These are phyloP conservation scores for Polygonum maritimum DNA, from an alignment of 148 eudicot species.

Conservation along the genomic window DNA sequence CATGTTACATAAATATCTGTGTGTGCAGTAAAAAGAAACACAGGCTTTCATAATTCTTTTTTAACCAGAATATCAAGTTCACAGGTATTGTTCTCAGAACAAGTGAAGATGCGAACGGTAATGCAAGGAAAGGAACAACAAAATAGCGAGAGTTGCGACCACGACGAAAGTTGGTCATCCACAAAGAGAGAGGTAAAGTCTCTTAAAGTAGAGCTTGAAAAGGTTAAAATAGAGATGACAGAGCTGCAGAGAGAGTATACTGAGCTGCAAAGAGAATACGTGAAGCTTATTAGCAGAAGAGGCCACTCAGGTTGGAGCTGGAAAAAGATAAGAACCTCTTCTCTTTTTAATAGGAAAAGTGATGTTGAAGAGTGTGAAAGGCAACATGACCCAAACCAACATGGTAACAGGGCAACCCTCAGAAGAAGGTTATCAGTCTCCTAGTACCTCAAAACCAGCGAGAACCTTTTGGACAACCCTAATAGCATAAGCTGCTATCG, in stretches of 20 bases:
- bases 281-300: slow-evolving; percentile 28
- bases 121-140: slow-evolving; percentile 38
- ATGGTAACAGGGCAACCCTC: slow-evolving; percentile 3
- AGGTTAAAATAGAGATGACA: slow-evolving; percentile 34
- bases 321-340: slow-evolving; percentile 38
- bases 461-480: neutral
- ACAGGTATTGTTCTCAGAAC: slow-evolving; percentile 70
- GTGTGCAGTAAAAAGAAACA: neutral
- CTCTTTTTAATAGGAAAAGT: slow-evolving; percentile 27
- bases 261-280: slow-evolving; percentile 48
- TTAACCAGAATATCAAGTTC: neutral
- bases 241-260: slow-evolving; percentile 49
- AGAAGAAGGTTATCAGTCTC: slow-evolving; percentile 34
- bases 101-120: slow-evolving; percentile 49
- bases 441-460: slow-evolving; percentile 11
- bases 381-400: slow-evolving; percentile 15
- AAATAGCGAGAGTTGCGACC: slow-evolving; percentile 8
- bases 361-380: slow-evolving; percentile 28
- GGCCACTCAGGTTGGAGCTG: slow-evolving; percentile 43
- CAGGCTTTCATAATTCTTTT: neutral
- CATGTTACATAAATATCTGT: neutral
- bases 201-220: slow-evolving; percentile 49
- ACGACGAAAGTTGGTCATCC: slow-evolving; percentile 29
- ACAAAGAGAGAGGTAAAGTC: slow-evolving; percentile 42
- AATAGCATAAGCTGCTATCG: neutral